phyloP scores from a whole-genome alignment of 2,329 filamentous ascomycete species.

The Penicillium vulpinum region DNA sequence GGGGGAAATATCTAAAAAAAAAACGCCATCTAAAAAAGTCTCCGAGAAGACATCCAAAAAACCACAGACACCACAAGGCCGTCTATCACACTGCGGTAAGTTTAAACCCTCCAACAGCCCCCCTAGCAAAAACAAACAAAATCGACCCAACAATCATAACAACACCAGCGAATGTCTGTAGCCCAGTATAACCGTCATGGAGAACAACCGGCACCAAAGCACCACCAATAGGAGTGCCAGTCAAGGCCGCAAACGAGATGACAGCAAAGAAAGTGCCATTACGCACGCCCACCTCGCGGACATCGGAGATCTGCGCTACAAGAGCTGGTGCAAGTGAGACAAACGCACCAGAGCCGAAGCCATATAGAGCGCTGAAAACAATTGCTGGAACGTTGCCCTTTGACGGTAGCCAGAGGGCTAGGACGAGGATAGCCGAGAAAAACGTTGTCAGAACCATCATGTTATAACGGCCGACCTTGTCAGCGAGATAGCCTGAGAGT shows the following conservation, averaged over 20 bases:
- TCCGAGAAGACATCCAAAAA: background rate
- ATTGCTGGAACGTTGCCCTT: constrained; percentile 59
- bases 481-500: constrained; percentile 32
- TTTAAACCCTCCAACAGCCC: constrained; percentile 26
- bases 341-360: constrained; percentile 67
- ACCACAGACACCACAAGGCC: too few relatives aligned
- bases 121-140: constrained; percentile 27
- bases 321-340: constrained; percentile 64
- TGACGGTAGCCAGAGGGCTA: constrained; percentile 58
- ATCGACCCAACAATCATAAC: constrained; percentile 26
- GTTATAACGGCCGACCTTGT: constrained; percentile 32
- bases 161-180: constrained; percentile 31
- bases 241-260: constrained; percentile 64
- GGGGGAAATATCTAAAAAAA: background rate
- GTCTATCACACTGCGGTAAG: constrained; percentile 24
- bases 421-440: constrained; percentile 33
- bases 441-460: constrained; percentile 51
- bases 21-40: background rate
- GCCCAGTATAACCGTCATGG: constrained; percentile 25
- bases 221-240: constrained; percentile 38
- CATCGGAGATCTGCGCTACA: constrained; percentile 69
- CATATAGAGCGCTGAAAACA: constrained; percentile 67
- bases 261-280: constrained; percentile 65
- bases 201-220: constrained; percentile 29
- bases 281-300: constrained; percentile 68